Percentiles rank a stretch among this genome's conserved stretches.
These are phyloP conservation scores for Kodamaea sagamina DNA, from an alignment of 805 yeast genomes.

Conservation along the genomic window DNA sequence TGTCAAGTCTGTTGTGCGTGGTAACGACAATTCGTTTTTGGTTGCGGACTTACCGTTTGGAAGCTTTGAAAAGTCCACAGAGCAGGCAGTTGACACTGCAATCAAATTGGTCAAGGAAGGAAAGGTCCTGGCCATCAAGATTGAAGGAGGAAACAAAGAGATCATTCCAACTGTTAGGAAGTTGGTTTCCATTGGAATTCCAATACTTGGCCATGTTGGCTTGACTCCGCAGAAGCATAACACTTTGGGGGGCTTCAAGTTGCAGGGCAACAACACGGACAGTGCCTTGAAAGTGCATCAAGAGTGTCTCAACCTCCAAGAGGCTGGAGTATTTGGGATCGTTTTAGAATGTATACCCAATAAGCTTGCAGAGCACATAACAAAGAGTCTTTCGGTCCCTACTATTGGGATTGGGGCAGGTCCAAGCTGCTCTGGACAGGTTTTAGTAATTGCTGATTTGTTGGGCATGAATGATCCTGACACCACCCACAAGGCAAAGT, in stretches of 20 bases:
- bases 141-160: conserved; percentile 77
- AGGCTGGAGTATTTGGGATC: conserved; percentile 74
- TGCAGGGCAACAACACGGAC: conserved; percentile 67
- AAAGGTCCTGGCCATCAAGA: conserved; percentile 69
- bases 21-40: conserved; percentile 61
- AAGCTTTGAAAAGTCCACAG: conserved; percentile 63
- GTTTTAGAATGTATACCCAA: conserved; percentile 88
- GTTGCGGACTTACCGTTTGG: conserved; percentile 93
- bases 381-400: conserved; percentile 63
- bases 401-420: conserved; percentile 98
- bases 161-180: conserved; percentile 52
- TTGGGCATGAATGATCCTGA: conserved; percentile 69
- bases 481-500: conserved; percentile 55
- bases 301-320: conserved; percentile 70
- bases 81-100: conserved; percentile 64
- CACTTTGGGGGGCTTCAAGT: conserved; percentile 80
- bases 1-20: conserved; percentile 74
- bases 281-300: conserved; percentile 59
- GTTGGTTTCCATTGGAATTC: conserved; percentile 71
- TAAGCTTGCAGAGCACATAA: conserved; percentile 63
- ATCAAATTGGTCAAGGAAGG: conserved; percentile 55
- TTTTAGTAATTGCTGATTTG: conserved; percentile 81
- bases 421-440: conserved; percentile 79
- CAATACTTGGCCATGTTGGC: conserved; percentile 91
- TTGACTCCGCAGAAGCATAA: conserved; percentile 86